Evolutionary conservation across 345 rosid genomes (phyloP), one percentile per base, ranked within the genome.

Genomic region (Boechera stricta): DNA sequence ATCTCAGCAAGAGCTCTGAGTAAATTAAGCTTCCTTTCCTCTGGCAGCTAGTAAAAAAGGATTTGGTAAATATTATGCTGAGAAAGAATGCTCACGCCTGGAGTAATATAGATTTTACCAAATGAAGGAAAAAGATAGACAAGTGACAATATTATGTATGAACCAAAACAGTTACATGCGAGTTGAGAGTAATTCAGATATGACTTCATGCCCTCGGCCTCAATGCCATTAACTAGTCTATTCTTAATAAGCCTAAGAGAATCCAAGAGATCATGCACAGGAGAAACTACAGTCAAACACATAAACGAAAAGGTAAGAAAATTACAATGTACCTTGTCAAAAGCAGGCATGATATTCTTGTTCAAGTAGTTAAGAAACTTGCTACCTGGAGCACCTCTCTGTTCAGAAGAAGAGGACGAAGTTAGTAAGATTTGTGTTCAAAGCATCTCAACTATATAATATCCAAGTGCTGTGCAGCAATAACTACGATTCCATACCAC

Each of bases 301-400:
- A 0, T 42, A 16, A 10, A 64, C 15, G 3, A 36, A 62, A 26
- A 51, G 54, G 15, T 3, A 44, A 8, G 0, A 13, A 18, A 65
- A 45, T 44, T 59, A 52, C 21, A 78, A 0, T 49, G 36, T 82
- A 92, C 98, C 98, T 94, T 74, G 74, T 90, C 91, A 80, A 89
- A 89, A 77, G 84, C 92, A 55, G 97, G 97, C 60, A 94, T 41
- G 44, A 94, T 90, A 75, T 87, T 88, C 65, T 87, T 88, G 86
- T 87, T 94, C 79, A 92, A 57, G 75, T 90, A 94, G 82, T 75
- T 87, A 65, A 92, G 89, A 75, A 91, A 94, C 81, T 85, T 88
- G 93, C 87, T 85, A 67, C 91, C 80, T 31, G 91, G 84, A 16
- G 92, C 97, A 74, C 97, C 97, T 78, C 93, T 90, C 97, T 91